Conservation (phyloP, 768 basidiomycete genomes). For the Piloderma croceum region DNA sequence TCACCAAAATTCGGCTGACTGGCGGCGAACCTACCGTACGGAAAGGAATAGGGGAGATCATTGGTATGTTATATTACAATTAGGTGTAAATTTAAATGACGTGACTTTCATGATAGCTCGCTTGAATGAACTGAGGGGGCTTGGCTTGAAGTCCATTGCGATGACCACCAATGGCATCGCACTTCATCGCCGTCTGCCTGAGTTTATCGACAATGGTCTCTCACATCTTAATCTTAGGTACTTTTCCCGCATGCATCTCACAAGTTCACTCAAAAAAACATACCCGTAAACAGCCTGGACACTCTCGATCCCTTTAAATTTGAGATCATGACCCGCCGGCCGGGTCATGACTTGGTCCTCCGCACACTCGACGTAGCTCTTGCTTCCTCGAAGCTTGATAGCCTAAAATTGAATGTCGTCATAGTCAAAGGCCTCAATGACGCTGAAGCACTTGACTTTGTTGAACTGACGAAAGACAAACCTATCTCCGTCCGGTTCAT, state of each 20-base stretch:
- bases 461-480: slow-evolving; percentile 63
- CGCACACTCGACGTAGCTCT: slow-evolving; percentile 62
- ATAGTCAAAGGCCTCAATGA: slow-evolving; percentile 80
- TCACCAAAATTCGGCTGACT: slow-evolving; percentile 83
- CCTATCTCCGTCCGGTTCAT: slow-evolving; percentile 77
- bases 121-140: slow-evolving; percentile 52
- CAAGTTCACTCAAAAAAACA: slow-evolving; percentile 1
- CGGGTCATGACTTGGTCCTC: slow-evolving; percentile 72
- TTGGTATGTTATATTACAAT: slow-evolving; percentile 43
- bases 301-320: slow-evolving; percentile 85
- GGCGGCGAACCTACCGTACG: slow-evolving; percentile 87
- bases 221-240: slow-evolving; percentile 71
- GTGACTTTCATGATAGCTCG: slow-evolving; percentile 39
- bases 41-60: slow-evolving; percentile 64
- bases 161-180: slow-evolving; percentile 85
- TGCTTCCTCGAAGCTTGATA: slow-evolving; percentile 39
- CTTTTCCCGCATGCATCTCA: background rate
- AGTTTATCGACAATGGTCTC: slow-evolving; percentile 63
- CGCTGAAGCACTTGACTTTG: slow-evolving; percentile 71
- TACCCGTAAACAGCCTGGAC: slow-evolving; percentile 51
- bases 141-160: slow-evolving; percentile 68
- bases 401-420: slow-evolving; percentile 81
- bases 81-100: background rate
- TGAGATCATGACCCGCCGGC: slow-evolving; percentile 77
- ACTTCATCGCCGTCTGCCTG: slow-evolving; percentile 66